Base-by-base conservation (phyloP, 139 green algal genomes). In the Coelastrella sp. region DNA sequence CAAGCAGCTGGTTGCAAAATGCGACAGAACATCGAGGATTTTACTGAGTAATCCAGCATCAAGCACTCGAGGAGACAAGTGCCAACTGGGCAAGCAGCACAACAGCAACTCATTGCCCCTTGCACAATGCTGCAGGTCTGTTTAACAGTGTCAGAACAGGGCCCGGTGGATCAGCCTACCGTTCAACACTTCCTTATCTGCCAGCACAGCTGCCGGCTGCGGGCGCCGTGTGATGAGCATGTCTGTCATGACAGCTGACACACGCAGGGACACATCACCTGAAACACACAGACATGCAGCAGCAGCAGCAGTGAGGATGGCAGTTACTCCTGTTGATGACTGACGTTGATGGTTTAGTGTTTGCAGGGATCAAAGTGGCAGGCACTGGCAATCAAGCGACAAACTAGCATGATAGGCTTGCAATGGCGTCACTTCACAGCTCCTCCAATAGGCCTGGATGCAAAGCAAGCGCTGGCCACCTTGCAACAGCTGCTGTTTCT, bases 221-320 rank as follows among this genome's bases (percentile, higher is more conserved):
- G 17, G 54, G 7, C 68, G 47, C 17, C 83, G 47, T 14, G 54
- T 80, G 83, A 80, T 71, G 19, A 88, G 57, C 66, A 88, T 4
- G 5, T 47, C 5, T 8, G 54, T 88, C 7, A 80, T 61, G 13
- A 73, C 68, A 68, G 83, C 47, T 11, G 47, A 56, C 32, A 81
- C 83, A 14, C 83, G 83, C 83, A 88, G 83, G 14, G 54, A 6
- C 14, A 68, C 56, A 59, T 80, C 66, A 80, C 83, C 83, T 88
- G 83, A n/a, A 56, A n/a, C 64, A 64, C 16, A 61, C 71, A 61
- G 58, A 80, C 5, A 4, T 14, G 54, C 56, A 19, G 64, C 64
- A 64, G 68, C n/a, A n/a, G n/a, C 83, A 65, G 82, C 64, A 66
- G 20, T 22, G 16, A 68, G 80, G 17, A 84, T n/a, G 16, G 10